Percentiles rank a stretch among this genome's conserved stretches.
phyloP scores from a whole-genome alignment of 1,284 basidiomycete genomes.

The Marasmius fiardii region DNA sequence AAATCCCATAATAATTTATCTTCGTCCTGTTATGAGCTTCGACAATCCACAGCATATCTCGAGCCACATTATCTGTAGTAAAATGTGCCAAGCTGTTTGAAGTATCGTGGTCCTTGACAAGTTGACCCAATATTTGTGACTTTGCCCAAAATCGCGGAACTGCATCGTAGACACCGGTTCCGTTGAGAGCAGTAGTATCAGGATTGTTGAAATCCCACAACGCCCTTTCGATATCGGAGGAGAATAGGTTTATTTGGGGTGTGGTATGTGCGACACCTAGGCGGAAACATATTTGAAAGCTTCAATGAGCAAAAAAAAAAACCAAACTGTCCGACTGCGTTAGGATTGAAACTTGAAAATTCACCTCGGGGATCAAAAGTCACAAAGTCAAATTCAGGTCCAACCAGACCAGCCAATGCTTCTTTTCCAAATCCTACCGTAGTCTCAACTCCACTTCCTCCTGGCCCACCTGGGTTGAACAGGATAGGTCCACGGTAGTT shows the following conservation, averaged over 20 bases:
- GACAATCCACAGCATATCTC: constrained; percentile 48
- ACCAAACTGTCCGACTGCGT: not conserved
- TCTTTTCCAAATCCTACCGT: constrained; percentile 24
- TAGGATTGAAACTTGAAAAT: not conserved
- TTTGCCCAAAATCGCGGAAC: constrained; percentile 16
- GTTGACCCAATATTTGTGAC: constrained; percentile 25
- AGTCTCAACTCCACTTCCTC: constrained; percentile 39
- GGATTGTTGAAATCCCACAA: not conserved
- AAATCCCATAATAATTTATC: constrained; percentile 53
- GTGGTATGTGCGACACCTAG: constrained; percentile 31
- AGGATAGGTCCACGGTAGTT: constrained; percentile 44
- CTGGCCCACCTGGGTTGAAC: constrained; percentile 52
- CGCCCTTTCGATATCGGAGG: constrained; percentile 3
- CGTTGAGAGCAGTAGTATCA: constrained; percentile 13
- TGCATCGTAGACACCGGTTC: constrained; percentile 21
- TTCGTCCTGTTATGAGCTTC: constrained; percentile 41
- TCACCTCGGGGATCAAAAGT: constrained; percentile 45
- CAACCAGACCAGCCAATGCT: constrained; percentile 32
- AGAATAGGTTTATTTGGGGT: constrained; percentile 31
- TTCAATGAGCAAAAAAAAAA: too few relatives aligned
- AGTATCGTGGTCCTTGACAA: constrained; percentile 27
- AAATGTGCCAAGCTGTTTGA: constrained; percentile 32
- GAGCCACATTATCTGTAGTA: constrained; percentile 41
- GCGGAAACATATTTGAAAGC: too few relatives aligned
- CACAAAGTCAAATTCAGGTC: constrained; percentile 44